phyloP scores from a whole-genome alignment of 345 rosid genomes.

The Psidium friedrichsthalianum region DNA sequence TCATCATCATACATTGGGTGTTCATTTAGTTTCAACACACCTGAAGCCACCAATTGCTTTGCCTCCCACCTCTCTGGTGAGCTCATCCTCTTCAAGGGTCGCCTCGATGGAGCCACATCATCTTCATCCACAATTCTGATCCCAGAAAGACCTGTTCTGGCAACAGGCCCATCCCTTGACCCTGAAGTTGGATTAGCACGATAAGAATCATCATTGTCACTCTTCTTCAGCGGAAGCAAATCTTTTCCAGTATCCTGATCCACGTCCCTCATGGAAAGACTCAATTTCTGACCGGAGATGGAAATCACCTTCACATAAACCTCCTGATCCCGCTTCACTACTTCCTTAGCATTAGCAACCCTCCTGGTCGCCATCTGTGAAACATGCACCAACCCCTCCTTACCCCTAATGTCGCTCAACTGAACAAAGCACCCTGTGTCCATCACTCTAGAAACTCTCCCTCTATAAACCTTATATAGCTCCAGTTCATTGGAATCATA shows the following conservation, averaged over 20 bases:
- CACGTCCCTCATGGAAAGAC: slow-evolving; percentile 79
- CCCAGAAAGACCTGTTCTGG: slow-evolving; percentile 71
- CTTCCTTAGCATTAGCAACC: slow-evolving; percentile 43
- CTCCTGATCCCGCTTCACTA: slow-evolving; percentile 64
- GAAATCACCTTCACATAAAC: slow-evolving; percentile 80
- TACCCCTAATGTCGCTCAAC: slow-evolving; percentile 63
- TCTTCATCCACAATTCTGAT: slow-evolving; percentile 57
- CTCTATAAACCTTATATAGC: slow-evolving; percentile 65
- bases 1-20: slow-evolving; percentile 81
- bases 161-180: slow-evolving; percentile 40
- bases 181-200: slow-evolving; percentile 41
- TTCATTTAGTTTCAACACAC: slow-evolving; percentile 47
- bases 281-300: slow-evolving; percentile 39
- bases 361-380: slow-evolving; percentile 73
- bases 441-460: slow-evolving; percentile 78
- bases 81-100: slow-evolving; percentile 82
- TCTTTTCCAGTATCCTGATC: slow-evolving; percentile 81
- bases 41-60: slow-evolving; percentile 84
- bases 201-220: slow-evolving; percentile 32
- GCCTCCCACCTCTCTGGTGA: slow-evolving; percentile 89
- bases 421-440: slow-evolving; percentile 79
- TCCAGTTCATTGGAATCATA: slow-evolving; percentile 40
- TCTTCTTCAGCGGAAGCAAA: slow-evolving; percentile 62
- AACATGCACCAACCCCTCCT: slow-evolving; percentile 85
- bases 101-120: slow-evolving; percentile 34